A percentile compares a stretch with the other conserved stretches of the same genome.
phyloP scores from a whole-genome alignment of 202 grass and related monocot genomes.

The Zoysia matrella region DNA sequence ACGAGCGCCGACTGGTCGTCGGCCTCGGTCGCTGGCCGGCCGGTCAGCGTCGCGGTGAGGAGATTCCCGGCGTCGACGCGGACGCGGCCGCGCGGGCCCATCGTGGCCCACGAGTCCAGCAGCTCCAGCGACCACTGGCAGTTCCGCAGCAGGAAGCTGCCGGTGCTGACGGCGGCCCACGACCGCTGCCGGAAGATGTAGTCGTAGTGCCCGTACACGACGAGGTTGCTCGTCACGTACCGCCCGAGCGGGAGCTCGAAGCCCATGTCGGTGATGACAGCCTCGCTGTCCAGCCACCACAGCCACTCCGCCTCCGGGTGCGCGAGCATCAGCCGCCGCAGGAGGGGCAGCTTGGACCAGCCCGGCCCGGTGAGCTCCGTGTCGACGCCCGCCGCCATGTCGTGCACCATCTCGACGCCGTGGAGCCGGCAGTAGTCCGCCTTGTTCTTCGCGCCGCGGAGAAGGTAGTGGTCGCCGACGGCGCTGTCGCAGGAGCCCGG shows the following conservation, averaged over 20 bases:
- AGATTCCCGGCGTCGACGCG: slow-evolving; percentile 52
- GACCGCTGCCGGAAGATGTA: slow-evolving; percentile 42
- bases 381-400: slow-evolving; percentile 45
- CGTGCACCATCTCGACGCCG: slow-evolving; percentile 57
- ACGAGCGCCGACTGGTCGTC: slow-evolving; percentile 83
- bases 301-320: slow-evolving; percentile 73
- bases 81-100: slow-evolving; percentile 50
- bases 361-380: slow-evolving; percentile 4
- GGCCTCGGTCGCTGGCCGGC: slow-evolving; percentile 63
- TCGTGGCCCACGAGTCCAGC: slow-evolving; percentile 62
- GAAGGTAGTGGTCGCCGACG: slow-evolving; percentile 50
- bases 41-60: slow-evolving; percentile 48
- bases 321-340: slow-evolving; percentile 57
- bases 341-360: slow-evolving; percentile 56
- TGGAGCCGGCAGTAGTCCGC: slow-evolving; percentile 64
- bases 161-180: slow-evolving; percentile 56
- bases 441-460: slow-evolving; percentile 61
- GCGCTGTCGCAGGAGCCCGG: slow-evolving; percentile 39
- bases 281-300: slow-evolving; percentile 65
- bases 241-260: slow-evolving; percentile 59
- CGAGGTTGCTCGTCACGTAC: slow-evolving; percentile 48
- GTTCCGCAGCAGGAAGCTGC: slow-evolving; percentile 63
- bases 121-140: slow-evolving; percentile 78
- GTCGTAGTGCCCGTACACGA: slow-evolving; percentile 49
- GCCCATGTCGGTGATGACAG: slow-evolving; percentile 67